These are phyloP conservation scores for Aspergillus quadrilineatus DNA, from an alignment of 2,329 filamentous ascomycete species.

Conservation along the genomic window DNA sequence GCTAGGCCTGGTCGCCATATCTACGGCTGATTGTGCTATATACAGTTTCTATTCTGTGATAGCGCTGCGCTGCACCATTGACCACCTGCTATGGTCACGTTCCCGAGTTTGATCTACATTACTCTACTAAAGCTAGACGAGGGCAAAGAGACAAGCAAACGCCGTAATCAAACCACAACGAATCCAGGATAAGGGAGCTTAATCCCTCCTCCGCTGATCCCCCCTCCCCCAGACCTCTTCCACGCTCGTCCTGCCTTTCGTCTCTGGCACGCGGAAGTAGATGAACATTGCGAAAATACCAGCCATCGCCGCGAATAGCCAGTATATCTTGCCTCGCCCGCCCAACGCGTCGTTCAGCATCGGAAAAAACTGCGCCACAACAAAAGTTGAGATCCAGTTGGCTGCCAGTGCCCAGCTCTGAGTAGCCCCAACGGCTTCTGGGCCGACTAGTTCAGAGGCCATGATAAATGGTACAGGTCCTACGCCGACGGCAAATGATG, in stretches of 20 bases:
- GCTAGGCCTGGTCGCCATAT: too few species aligned
- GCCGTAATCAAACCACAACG: too few species aligned
- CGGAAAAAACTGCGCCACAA: conserved; percentile 94
- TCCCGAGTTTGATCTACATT: too few species aligned
- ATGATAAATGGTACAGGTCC: conserved; percentile 95
- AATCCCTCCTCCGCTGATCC: conserved; percentile 35
- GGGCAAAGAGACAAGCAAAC: too few species aligned
- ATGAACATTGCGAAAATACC: conserved; percentile 70
- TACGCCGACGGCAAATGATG: conserved; percentile 83
- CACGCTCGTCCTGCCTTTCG: conserved; percentile 75
- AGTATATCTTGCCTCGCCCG: conserved; percentile 80
- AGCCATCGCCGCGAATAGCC: conserved; percentile 80
- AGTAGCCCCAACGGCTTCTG: conserved; percentile 85
- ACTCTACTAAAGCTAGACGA: too few species aligned
- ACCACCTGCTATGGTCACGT: too few species aligned
- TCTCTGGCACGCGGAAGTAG: conserved; percentile 75
- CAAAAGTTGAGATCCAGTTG: conserved; percentile 86
- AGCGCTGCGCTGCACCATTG: too few species aligned
- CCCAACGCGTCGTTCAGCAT: conserved; percentile 76
- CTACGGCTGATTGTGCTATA: too few species aligned
- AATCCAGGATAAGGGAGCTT: not conserved
- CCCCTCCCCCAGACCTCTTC: conserved; percentile 87
- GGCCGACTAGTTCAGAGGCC: conserved; percentile 82
- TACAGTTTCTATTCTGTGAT: too few species aligned
- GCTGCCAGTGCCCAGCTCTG: conserved; percentile 85